Conservation (phyloP, 2,329 filamentous ascomycete genomes). For the Gremmenia infestans region DNA sequence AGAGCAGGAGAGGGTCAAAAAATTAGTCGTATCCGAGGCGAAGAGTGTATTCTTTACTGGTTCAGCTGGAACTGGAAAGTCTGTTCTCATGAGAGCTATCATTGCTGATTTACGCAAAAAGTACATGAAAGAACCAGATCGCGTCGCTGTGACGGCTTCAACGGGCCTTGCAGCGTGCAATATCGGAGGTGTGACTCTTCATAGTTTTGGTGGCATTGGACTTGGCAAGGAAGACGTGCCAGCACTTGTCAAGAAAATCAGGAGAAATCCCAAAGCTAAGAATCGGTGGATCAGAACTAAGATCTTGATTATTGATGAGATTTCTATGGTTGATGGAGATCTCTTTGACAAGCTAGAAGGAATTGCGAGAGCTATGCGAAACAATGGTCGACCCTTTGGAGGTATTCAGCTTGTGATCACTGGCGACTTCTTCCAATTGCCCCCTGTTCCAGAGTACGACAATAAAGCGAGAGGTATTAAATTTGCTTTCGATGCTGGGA, state of each 20-base stretch:
- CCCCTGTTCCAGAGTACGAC: conserved; percentile 77
- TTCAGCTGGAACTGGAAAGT: conserved; percentile 94
- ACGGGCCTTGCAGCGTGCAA: conserved; percentile 96
- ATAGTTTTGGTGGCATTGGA: conserved; percentile 94
- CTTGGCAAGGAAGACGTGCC: conserved; percentile 83
- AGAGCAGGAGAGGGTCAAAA: conserved; percentile 80
- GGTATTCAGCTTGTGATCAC: conserved; percentile 95
- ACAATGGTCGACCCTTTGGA: conserved; percentile 89
- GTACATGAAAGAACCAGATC: conserved; percentile 69
- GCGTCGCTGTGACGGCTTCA: conserved; percentile 89
- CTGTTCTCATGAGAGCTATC: conserved; percentile 88
- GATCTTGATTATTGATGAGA: conserved; percentile 84
- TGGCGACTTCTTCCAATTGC: conserved; percentile 95
- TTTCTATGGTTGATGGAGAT: conserved; percentile 98
- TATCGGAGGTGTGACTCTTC: conserved; percentile 89
- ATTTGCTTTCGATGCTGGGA: conserved; percentile 88
- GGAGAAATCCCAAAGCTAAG: conserved; percentile 80
- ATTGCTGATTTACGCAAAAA: conserved; percentile 77
- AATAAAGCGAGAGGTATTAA: conserved; percentile 59
- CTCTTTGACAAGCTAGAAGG: conserved; percentile 93
- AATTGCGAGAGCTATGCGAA: conserved; percentile 78
- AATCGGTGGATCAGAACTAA: conserved; percentile 86
- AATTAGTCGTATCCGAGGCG: conserved; percentile 71
- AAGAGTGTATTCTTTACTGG: conserved; percentile 98
- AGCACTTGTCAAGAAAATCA: conserved; percentile 83